Base-by-base conservation (phyloP, 768 basidiomycete genomes). In the Xerocomus potaroensis region DNA sequence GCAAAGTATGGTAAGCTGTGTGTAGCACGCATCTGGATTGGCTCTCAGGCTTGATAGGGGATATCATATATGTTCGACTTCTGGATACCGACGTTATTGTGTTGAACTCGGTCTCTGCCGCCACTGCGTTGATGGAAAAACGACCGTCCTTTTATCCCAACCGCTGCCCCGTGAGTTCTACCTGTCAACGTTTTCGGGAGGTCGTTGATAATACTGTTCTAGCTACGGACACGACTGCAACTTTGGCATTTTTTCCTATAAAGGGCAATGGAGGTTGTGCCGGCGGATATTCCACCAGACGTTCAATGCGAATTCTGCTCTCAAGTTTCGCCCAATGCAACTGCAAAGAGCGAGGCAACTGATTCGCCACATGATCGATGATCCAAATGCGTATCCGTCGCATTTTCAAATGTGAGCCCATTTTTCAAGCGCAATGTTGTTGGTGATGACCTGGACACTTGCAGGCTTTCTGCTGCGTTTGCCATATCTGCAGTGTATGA, bases 391-490 rank as follows among this genome's bases (percentile, higher is more conserved):
- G 4, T 39, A 41, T n/a, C 46, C 12, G 7, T 33, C 18, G 8
- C 46, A 47, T 30, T 47, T 45, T 32, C 5, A 36, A 4, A 54
- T 45, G 35, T 53, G 34, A 44, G 47, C 8, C 4, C 14, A 15
- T 23, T 10, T 21, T 18, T 40, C 15, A 19, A 34, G n/a, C 23
- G 14, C 16, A 16, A 21, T 21, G 19, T 21, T 30, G 16, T 30
- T 8, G 19, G 32, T 9, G 4, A 4, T 10, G 3, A 15, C 8
- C 2, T 11, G 22, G 19, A 36, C 18, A 22, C 19, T 8, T 5
- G 31, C 22, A 69, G 71, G 31, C 53, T 61, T 31, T 50, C 70
- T 8, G 61, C 55, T 59, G 46, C 64, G 55, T 63, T 72, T 39
- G 54, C 55, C 8, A 43, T 59, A 30, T 43, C 41, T 14, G 31